Percentiles rank a stretch among this genome's conserved stretches.
Conservation (phyloP, 1,284 basidiomycete species). For the Ganoderma boninense region DNA sequence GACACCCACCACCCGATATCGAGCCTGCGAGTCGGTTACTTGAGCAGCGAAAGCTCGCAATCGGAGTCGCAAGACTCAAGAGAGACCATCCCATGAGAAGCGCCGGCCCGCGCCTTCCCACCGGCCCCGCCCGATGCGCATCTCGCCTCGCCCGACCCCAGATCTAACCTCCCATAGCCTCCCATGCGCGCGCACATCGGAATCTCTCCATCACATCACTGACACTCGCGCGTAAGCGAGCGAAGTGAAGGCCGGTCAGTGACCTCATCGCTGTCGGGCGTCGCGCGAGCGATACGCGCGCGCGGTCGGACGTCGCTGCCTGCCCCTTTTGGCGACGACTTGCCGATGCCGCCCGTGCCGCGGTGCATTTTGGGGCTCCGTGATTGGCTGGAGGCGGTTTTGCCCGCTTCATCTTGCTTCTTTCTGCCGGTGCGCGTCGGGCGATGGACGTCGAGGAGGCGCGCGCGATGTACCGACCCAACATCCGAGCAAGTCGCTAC, state of each 20-base stretch:
- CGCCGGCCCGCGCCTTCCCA: not conserved
- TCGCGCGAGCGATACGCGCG: no score
- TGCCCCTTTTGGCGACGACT: not conserved
- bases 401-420: not conserved
- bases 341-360: no score
- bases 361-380: not conserved
- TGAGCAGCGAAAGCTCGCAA: no score
- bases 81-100: no score
- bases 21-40: not conserved
- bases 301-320: no score
- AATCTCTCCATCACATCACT: not conserved
- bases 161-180: not conserved
- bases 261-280: no score
- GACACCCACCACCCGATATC: no score
- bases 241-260: not conserved
- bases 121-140: not conserved
- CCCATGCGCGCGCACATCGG: not conserved
- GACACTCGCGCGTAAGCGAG: no score
- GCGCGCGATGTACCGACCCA: no score
- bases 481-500: no score
- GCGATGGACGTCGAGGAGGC: no score
- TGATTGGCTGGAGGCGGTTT: not conserved
- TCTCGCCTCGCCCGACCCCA: not conserved
- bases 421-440: not conserved
- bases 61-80: no score